Base-by-base conservation (phyloP, 176 grass and related monocot species). In the Leersia perrieri region DNA sequence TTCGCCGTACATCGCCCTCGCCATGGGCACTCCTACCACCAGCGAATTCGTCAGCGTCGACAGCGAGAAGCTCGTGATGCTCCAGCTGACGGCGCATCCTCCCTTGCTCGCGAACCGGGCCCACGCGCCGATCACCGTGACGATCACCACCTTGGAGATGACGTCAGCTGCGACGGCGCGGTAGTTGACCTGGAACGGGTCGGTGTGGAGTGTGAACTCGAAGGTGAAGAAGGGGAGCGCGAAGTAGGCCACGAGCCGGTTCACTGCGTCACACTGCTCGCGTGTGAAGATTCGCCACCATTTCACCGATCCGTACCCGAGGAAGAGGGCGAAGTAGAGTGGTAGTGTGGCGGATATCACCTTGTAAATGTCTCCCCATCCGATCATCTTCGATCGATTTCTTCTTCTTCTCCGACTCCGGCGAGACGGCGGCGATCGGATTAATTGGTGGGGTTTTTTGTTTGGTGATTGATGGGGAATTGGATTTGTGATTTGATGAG, bases 141-240 rank as follows among this genome's bases (percentile, higher is more conserved):
- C 77, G 41, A 91, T 89, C 33, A 98, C 6, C 5, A 38, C 86
- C 82, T 95, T 95, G 34, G 96, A 93, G 66, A 98, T 86, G 30
- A 91, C 91, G 68, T 98, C 96, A n/a, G 96, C 96, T 4, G 86
- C 84, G 3, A 98, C 88, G 32, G 84, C 84, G 27, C 88, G 88
- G 88, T 98, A 98, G 86, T 98, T 98, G 14, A 98, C 92, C 74
- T 89, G 60, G 83, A 98, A 98, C n/a, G 96, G 92, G 82, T 98
- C 92, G 1, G 80, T 92, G 75, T 98, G 90, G 27, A 98, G 90
- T 5, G 96, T 95, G 88, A 95, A 98, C 58, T 98, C 88, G 81
- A 98, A 98, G 28, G 96, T 90, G 81, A 95, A 98, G 78, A 98
- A 87, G 27, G 96, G 96, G 36, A 95, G 83, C 33, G 86, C 86